Conservation (phyloP, 345 rosid species). For the Melaleuca quinquenervia region DNA sequence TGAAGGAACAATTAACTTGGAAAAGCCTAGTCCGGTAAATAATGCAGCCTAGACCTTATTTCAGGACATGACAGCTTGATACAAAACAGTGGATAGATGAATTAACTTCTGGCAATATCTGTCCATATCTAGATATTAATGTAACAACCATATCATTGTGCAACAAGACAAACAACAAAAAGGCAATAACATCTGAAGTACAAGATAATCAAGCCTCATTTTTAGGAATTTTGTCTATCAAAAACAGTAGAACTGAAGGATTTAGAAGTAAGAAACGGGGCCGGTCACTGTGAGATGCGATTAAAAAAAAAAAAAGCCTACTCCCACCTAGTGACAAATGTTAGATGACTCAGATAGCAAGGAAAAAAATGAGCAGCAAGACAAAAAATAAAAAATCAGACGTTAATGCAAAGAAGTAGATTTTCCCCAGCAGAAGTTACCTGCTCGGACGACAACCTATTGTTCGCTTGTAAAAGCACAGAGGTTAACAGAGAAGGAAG, state of each 20-base stretch:
- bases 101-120: not conserved
- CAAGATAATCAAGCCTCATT: not conserved
- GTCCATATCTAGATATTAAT: not conserved
- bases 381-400: not conserved
- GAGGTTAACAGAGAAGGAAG: slow-evolving; percentile 72
- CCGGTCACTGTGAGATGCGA: not conserved
- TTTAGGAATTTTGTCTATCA: not conserved
- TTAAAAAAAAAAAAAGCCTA: not conserved
- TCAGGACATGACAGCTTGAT: not conserved
- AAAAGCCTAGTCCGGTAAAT: not conserved
- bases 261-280: not conserved
- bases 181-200: not conserved
- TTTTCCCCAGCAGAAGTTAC: slow-evolving; percentile 11
- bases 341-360: not conserved
- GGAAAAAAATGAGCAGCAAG: not conserved
- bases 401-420: not conserved
- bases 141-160: not conserved
- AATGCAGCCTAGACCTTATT: not conserved
- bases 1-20: not conserved
- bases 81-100: not conserved
- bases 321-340: not conserved
- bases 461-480: slow-evolving; percentile 68
- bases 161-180: not conserved
- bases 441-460: slow-evolving; percentile 54
- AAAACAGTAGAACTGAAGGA: not conserved